phyloP scores from a whole-genome alignment of 1,284 basidiomycete species.

The Thelephora terrestris region DNA sequence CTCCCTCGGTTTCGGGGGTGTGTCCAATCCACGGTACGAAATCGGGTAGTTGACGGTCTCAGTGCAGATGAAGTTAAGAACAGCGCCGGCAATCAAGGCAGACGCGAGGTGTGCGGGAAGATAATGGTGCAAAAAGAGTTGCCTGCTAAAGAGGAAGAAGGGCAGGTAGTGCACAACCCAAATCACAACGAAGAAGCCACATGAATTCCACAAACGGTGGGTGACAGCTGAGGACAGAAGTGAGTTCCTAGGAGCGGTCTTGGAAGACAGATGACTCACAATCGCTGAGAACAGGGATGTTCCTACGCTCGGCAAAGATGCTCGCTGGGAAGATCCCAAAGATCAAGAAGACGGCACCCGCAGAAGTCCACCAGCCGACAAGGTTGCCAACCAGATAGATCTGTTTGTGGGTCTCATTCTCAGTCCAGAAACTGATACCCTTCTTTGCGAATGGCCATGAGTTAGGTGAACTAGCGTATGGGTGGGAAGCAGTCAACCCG shows the following conservation, averaged over 20 bases:
- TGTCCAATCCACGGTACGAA: slow-evolving; percentile 54
- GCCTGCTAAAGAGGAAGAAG: slow-evolving; percentile 97
- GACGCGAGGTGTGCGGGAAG: slow-evolving; percentile 91
- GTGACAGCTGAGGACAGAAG: slow-evolving; percentile 54
- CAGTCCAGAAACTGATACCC: slow-evolving; percentile 98
- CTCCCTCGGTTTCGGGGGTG: slow-evolving; percentile 46
- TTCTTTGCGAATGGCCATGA: slow-evolving; percentile 97
- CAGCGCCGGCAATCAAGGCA: slow-evolving; percentile 82
- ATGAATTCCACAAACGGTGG: slow-evolving; percentile 89
- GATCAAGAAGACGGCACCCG: slow-evolving; percentile 79
- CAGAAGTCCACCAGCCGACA: slow-evolving; percentile 90
- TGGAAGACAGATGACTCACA: slow-evolving; percentile 39
- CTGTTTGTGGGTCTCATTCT: slow-evolving; percentile 76
- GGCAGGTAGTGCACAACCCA: slow-evolving; percentile 97
- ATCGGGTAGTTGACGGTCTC: slow-evolving; percentile 93
- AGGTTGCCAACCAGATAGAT: slow-evolving; percentile 96
- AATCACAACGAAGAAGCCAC: slow-evolving; percentile 89
- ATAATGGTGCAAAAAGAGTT: slow-evolving; percentile 97
- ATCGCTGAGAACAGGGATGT: slow-evolving; percentile 77
- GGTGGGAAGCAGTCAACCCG: slow-evolving; percentile 88
- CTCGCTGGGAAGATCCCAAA: slow-evolving; percentile 87
- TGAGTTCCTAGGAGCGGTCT: slow-evolving; percentile 5
- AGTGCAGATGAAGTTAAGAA: slow-evolving; percentile 86
- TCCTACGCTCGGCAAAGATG: slow-evolving; percentile 78
- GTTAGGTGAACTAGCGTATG: slow-evolving; percentile 89